Base-by-base conservation (phyloP, 768 basidiomycete species). In the Lactifluus subvellereus region DNA sequence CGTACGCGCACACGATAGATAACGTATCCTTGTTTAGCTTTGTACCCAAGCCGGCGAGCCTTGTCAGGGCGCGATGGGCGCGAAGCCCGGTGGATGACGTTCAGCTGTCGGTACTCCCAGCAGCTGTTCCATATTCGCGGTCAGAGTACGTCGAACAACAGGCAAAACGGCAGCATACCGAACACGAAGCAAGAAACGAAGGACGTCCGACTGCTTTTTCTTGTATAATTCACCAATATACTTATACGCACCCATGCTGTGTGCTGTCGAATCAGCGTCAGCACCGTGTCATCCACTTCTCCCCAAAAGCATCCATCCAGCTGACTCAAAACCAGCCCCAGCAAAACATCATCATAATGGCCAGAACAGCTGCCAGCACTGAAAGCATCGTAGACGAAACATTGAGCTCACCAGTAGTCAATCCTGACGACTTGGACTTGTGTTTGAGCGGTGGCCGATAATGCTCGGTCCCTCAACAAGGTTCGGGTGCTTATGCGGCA, bases 11-110 rank as follows among this genome's bases (percentile, higher is more conserved):
- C 81, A 72, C 97, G 92, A 81, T 99, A 99, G 79, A 99, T 78
- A 68, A 98, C 89, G 75, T 94, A 99, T 71, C 97, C 97, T 79
- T 99, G 97, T 85, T 99, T 99, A 75, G 97, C 94, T 82, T 98
- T 99, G 87, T 98, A 99, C 54, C 97, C 97, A 66, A 99, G 82
- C 68, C 95, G 88, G 74, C 97, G 91, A 67, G 97, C 97, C 83
- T 98, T 99, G 82, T 99, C 97, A 59, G 97, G 97, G 73, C 97
- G 91, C 52, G 96, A 98, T 52, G 97, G 96, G 66, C 96, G 91
- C 67, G 95, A 94, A 51, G 95, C 96, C 71, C 97, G 91, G 82
- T 98, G 96, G 74, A 98, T 91, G 69, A 99, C 94, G 71, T 97
- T 94, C 72, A 98, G 79, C 76, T 99, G 97, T 69, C 97, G 91